Percentiles rank a stretch among this genome's conserved stretches.
phyloP scores from a whole-genome alignment of 768 basidiomycete species.

The Boletus subparvulus region DNA sequence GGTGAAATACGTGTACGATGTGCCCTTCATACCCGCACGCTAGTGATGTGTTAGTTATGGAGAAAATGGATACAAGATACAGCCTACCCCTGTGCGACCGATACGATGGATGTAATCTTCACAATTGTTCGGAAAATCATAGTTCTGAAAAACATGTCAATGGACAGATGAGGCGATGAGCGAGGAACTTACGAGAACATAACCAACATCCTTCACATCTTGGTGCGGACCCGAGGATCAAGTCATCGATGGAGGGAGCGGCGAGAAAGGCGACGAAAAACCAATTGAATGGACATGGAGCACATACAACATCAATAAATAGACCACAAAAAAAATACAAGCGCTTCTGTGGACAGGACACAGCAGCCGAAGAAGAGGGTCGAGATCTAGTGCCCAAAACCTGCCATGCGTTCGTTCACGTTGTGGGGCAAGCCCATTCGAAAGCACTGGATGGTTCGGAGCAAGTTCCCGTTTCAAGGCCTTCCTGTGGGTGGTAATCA shows the following conservation, averaged over 20 bases:
- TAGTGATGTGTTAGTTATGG: constrained; percentile 32
- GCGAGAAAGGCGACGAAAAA: constrained; percentile 7
- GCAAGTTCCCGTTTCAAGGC: constrained; percentile 17
- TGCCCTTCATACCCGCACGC: constrained; percentile 91
- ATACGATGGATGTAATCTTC: constrained; percentile 99
- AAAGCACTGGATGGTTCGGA: too few relatives aligned
- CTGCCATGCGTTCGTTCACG: constrained; percentile 23
- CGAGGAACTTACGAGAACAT: constrained; percentile 77
- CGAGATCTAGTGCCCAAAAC: constrained; percentile 25
- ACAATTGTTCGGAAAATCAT: constrained; percentile 97
- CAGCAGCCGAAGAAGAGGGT: constrained; percentile 15
- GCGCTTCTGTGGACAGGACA: constrained; percentile 34
- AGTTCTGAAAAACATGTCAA: constrained; percentile 57
- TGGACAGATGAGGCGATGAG: not conserved
- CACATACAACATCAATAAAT: constrained; percentile 36
- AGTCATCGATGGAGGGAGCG: constrained; percentile 31
- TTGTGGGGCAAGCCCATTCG: constrained; percentile 20
- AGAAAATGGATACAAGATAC: constrained; percentile 1
- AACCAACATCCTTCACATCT: constrained; percentile 99
- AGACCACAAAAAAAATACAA: constrained; percentile 27
- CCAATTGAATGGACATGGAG: constrained; percentile 29
- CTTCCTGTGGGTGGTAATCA: constrained; percentile 27
- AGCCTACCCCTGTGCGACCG: constrained; percentile 86
- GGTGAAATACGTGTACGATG: constrained; percentile 94
- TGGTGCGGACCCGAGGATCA: constrained; percentile 32